A percentile compares a stretch with the other conserved stretches of the same genome.
These are phyloP conservation scores for Aquilaria sinensis DNA, from an alignment of 345 rosid genomes.

Conservation along the genomic window DNA sequence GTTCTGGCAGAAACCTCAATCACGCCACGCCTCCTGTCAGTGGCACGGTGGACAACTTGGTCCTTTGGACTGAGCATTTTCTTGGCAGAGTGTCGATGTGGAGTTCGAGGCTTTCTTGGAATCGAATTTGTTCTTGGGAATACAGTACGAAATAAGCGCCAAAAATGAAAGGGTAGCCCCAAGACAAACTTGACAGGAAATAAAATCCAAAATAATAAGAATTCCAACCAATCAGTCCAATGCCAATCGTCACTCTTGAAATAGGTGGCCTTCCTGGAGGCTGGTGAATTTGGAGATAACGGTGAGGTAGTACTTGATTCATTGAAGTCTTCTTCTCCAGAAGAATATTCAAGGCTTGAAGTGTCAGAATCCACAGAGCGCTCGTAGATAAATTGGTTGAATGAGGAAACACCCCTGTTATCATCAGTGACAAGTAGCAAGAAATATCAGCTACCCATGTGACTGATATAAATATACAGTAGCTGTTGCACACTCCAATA, in stretches of 20 bases:
- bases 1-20: constrained; percentile 37
- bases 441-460: no score
- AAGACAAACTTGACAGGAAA: constrained; percentile 33
- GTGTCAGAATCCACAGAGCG: constrained; percentile 40
- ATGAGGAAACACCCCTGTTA: constrained; percentile 53
- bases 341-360: constrained; percentile 41
- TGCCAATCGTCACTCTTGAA: constrained; percentile 15
- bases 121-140: constrained; percentile 21
- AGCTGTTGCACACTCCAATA: no score
- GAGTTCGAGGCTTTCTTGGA: constrained; percentile 9
- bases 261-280: constrained; percentile 30
- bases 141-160: constrained; percentile 26
- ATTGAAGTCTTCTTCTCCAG: constrained; percentile 45
- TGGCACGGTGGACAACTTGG: constrained; percentile 38
- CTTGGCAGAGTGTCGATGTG: constrained; percentile 21
- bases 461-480: no score
- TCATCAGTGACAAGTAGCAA: no score
- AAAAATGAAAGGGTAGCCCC: constrained; percentile 24
- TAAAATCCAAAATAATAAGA: constrained; percentile 36
- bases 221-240: constrained; percentile 25
- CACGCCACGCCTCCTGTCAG: constrained; percentile 62
- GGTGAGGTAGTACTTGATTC: constrained; percentile 19
- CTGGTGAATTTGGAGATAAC: constrained; percentile 36
- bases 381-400: constrained; percentile 54
- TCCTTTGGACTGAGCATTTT: constrained; percentile 30